Evolutionary conservation across 2,329 filamentous ascomycete genomes (phyloP).

Genomic region (Nakataea oryzae): DNA sequence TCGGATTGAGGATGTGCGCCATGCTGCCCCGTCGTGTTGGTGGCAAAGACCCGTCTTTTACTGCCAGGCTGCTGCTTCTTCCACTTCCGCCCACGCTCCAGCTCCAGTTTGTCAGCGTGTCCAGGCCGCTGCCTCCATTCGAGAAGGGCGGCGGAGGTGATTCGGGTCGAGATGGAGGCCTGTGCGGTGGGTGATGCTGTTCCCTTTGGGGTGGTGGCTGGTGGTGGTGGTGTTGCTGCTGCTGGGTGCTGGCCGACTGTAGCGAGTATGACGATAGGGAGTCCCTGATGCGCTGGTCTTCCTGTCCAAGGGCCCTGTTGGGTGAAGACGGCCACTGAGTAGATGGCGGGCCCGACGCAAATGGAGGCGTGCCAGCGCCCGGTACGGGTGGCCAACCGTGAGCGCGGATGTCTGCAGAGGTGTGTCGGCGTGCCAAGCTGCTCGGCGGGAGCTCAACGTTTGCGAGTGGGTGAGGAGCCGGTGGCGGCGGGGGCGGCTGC

Average conservation of each 20-base stretch:
- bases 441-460: conserved; percentile 51
- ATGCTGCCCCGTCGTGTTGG: conserved; percentile 49
- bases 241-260: conserved; percentile 18
- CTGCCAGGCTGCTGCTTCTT: conserved; percentile 32
- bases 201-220: background rate
- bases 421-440: conserved; percentile 75
- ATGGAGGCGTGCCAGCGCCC: conserved; percentile 38
- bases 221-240: background rate
- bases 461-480: conserved; percentile 31
- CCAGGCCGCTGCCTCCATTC: conserved; percentile 26
- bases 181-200: conserved; percentile 12
- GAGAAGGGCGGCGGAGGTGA: conserved; percentile 40
- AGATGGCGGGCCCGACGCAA: conserved; percentile 49
- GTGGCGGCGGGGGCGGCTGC: conserved; percentile 52
- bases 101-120: conserved; percentile 44
- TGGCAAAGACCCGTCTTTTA: conserved; percentile 45
- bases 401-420: conserved; percentile 88
- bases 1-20: conserved; percentile 53
- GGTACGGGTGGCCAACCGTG: conserved; percentile 62
- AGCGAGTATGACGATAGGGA: conserved; percentile 45
- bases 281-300: conserved; percentile 47
- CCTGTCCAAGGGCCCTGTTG: conserved; percentile 29
- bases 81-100: conserved; percentile 38
- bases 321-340: conserved; percentile 46
- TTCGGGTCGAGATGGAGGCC: conserved; percentile 38